Percentiles rank a stretch among this genome's conserved stretches.
Conservation (phyloP, 176 grass and related monocot species). For the Puya raimondii region DNA sequence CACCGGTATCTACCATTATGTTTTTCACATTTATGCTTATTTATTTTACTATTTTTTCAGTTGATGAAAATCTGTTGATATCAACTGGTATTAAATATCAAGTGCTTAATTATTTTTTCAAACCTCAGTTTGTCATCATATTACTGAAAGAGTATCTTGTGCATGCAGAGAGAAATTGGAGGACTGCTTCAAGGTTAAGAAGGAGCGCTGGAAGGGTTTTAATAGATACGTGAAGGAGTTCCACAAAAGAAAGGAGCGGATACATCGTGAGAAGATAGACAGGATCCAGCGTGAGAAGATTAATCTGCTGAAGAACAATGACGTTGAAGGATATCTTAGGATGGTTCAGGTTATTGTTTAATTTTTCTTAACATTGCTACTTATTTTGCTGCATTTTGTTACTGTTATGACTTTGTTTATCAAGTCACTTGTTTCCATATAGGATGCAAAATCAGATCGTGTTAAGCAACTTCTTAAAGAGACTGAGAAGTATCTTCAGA, state of each 20-base stretch:
- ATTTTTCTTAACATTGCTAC: constrained; percentile 14
- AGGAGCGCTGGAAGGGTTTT: constrained; percentile 79
- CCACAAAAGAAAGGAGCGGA: constrained; percentile 94
- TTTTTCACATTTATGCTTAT: not conserved
- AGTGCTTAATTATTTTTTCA: no score
- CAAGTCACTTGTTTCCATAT: constrained; percentile 21
- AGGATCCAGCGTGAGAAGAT: constrained; percentile 97
- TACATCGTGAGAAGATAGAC: constrained; percentile 89
- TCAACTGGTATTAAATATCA: no score
- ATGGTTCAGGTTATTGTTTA: constrained; percentile 75
- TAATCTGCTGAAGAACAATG: constrained; percentile 98
- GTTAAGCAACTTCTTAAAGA: constrained; percentile 95
- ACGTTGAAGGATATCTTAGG: constrained; percentile 97
- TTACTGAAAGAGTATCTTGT: not conserved
- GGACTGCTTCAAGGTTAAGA: constrained; percentile 87
- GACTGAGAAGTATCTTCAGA: constrained; percentile 97
- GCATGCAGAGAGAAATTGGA: constrained; percentile 71
- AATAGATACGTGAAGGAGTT: constrained; percentile 89
- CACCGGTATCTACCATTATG: constrained; percentile 52
- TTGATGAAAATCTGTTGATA: not conserved
- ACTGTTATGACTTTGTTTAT: not conserved
- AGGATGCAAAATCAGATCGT: constrained; percentile 99
- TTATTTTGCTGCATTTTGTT: constrained; percentile 12
- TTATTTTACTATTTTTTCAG: constrained; percentile 1
- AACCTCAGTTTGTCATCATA: constrained; percentile 6